Evolutionary conservation across 2,329 filamentous ascomycete species (phyloP).

Genomic region (Zopfia rhizophila): DNA sequence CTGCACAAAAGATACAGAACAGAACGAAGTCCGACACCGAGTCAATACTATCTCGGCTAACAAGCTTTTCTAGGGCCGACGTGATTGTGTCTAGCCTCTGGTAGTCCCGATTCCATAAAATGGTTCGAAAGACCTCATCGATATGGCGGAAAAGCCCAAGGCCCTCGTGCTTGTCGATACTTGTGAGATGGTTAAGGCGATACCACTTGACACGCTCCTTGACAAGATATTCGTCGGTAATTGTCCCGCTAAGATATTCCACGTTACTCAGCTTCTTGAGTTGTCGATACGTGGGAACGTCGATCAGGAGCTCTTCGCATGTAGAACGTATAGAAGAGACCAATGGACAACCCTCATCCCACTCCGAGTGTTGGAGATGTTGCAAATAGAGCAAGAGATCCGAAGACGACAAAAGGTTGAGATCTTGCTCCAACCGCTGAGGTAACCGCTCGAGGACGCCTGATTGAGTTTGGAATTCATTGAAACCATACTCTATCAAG

Average conservation of each 20-base stretch:
- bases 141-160: slow-evolving; percentile 47
- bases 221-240: slow-evolving; percentile 44
- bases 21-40: slow-evolving; percentile 63
- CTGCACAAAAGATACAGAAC: slow-evolving; percentile 67
- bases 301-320: slow-evolving; percentile 47
- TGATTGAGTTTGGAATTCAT: slow-evolving; percentile 22
- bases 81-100: slow-evolving; percentile 43
- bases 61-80: slow-evolving; percentile 36
- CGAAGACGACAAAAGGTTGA: slow-evolving; percentile 45
- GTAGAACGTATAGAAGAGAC: slow-evolving; percentile 36
- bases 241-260: slow-evolving; percentile 43
- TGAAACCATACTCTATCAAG: slow-evolving; percentile 40
- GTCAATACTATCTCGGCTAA: slow-evolving; percentile 34
- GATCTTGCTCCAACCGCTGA: slow-evolving; percentile 41
- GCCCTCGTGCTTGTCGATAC: slow-evolving; percentile 34
- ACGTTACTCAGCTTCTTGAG: slow-evolving; percentile 49
- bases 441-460: slow-evolving; percentile 31
- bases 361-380: slow-evolving; percentile 45
- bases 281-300: slow-evolving; percentile 48
- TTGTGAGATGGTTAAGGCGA: slow-evolving; percentile 36
- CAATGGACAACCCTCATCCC: slow-evolving; percentile 43
- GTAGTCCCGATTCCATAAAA: slow-evolving; percentile 44
- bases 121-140: slow-evolving; percentile 33
- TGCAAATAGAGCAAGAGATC: slow-evolving; percentile 48
- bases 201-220: slow-evolving; percentile 48